A percentile compares a stretch with the other conserved stretches of the same genome.
These are phyloP conservation scores for Alternaria gansuensis DNA, from an alignment of 2,329 filamentous ascomycete genomes.

Conservation along the genomic window DNA sequence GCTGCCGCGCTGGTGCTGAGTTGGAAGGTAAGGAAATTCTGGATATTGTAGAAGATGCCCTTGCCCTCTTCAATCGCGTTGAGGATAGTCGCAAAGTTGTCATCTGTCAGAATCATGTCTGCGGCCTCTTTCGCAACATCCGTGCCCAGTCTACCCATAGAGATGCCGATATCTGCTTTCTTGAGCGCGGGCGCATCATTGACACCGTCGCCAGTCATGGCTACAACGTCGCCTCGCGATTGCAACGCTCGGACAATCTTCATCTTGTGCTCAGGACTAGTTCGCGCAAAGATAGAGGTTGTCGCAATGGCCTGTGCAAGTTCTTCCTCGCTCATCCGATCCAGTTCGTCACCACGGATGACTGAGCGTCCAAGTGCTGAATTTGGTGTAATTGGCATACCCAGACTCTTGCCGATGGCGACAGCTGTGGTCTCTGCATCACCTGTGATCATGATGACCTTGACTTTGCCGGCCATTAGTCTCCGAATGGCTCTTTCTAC, in stretches of 20 bases:
- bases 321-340: conserved; percentile 85
- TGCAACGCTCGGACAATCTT: conserved; percentile 95
- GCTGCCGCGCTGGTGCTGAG: conserved; percentile 96
- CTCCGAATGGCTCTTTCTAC: conserved; percentile 89
- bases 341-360: conserved; percentile 88
- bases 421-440: conserved; percentile 94
- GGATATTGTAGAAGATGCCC: conserved; percentile 99
- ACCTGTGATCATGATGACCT: conserved; percentile 98
- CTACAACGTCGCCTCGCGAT: conserved; percentile 91
- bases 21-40: conserved; percentile 99
- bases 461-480: conserved; percentile 92
- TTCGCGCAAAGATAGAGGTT: conserved; percentile 94
- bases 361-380: conserved; percentile 72
- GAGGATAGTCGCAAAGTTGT: conserved; percentile 90
- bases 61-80: conserved; percentile 98
- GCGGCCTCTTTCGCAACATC: conserved; percentile 96
- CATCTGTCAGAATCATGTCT: conserved; percentile 92
- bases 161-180: conserved; percentile 96
- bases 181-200: conserved; percentile 97
- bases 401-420: conserved; percentile 92
- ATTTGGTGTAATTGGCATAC: conserved; percentile 80
- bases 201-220: conserved; percentile 98
- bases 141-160: conserved; percentile 93
- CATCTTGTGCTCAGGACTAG: conserved; percentile 96
- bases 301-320: conserved; percentile 84